A percentile compares a stretch with the other conserved stretches of the same genome.
phyloP scores from a whole-genome alignment of 2,329 filamentous ascomycete species.

The Verticillium dahliae region DNA sequence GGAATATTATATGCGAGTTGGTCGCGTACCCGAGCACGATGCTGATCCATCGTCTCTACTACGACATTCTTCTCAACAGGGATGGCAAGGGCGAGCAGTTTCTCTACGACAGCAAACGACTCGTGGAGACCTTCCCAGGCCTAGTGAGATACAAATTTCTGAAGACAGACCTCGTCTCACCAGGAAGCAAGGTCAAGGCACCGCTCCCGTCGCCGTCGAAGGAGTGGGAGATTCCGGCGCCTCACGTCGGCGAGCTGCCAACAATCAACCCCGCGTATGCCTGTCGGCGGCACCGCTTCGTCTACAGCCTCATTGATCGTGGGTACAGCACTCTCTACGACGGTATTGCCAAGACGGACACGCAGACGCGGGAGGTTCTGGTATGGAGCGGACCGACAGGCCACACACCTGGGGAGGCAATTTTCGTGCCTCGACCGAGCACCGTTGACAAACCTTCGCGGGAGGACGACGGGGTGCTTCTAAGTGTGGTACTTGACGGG shows the following conservation, averaged over 20 bases:
- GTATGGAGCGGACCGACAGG: constrained; percentile 52
- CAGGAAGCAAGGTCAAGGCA: neutral
- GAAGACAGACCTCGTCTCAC: neutral
- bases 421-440: constrained; percentile 47
- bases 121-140: constrained; percentile 25
- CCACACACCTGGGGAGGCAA: constrained; percentile 63
- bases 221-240: constrained; percentile 33
- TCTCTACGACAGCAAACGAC: constrained; percentile 30
- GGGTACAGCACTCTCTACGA: constrained; percentile 57
- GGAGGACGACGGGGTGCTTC: constrained; percentile 58
- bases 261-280: constrained; percentile 54
- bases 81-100: constrained; percentile 36
- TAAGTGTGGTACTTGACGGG: constrained; percentile 60
- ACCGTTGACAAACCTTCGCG: constrained; percentile 29
- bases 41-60: constrained; percentile 61
- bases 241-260: constrained; percentile 56
- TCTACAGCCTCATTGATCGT: constrained; percentile 52
- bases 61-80: constrained; percentile 56
- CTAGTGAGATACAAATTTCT: constrained; percentile 38
- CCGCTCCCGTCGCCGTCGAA: neutral
- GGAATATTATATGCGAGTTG: constrained; percentile 59
- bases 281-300: constrained; percentile 49
- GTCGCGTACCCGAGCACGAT: constrained; percentile 58
- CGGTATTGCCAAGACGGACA: constrained; percentile 59
- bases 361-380: constrained; percentile 39